These are phyloP conservation scores for Microbotryomycetes sp. DNA, from an alignment of 1,284 basidiomycete species.

Conservation along the genomic window DNA sequence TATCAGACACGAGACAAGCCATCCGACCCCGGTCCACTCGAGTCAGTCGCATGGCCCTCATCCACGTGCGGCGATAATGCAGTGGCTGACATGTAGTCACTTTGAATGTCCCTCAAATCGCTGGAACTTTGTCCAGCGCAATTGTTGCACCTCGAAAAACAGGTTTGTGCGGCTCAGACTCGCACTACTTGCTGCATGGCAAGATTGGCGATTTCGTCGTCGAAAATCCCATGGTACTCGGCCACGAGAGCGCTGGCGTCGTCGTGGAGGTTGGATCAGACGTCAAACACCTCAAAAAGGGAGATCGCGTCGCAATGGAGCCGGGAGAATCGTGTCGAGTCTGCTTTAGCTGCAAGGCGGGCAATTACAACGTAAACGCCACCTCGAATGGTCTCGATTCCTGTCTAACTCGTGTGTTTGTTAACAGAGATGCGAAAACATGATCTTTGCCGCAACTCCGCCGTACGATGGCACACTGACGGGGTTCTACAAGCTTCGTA, in stretches of 20 bases:
- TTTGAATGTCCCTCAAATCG: background rate
- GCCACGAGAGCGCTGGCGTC: conserved; percentile 55
- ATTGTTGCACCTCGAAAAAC: conserved; percentile 88
- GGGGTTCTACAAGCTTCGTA: conserved; percentile 49
- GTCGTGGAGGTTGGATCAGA: conserved; percentile 53
- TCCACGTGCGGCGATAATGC: background rate
- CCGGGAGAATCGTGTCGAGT: conserved; percentile 49
- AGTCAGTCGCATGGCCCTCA: conserved; percentile 3
- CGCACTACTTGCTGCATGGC: conserved; percentile 67
- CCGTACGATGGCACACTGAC: conserved; percentile 80
- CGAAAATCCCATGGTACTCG: conserved; percentile 45
- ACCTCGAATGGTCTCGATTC: background rate
- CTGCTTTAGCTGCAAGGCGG: conserved; percentile 48
- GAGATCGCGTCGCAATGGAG: conserved; percentile 77
- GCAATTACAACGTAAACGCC: conserved; percentile 47
- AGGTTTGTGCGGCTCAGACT: conserved; percentile 84
- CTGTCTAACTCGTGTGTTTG: conserved; percentile 20
- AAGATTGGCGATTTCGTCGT: conserved; percentile 50
- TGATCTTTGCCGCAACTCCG: conserved; percentile 72
- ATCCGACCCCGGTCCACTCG: conserved; percentile 31
- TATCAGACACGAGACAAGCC: conserved; percentile 75
- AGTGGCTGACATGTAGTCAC: background rate
- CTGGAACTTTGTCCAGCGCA: conserved; percentile 45
- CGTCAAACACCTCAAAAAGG: conserved; percentile 65
- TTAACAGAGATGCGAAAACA: conserved; percentile 60